Evolutionary conservation across 495 filamentous ascomycete species (phyloP), one percentile per base, ranked within the genome.

Genomic region (Penicillium arizonense): DNA sequence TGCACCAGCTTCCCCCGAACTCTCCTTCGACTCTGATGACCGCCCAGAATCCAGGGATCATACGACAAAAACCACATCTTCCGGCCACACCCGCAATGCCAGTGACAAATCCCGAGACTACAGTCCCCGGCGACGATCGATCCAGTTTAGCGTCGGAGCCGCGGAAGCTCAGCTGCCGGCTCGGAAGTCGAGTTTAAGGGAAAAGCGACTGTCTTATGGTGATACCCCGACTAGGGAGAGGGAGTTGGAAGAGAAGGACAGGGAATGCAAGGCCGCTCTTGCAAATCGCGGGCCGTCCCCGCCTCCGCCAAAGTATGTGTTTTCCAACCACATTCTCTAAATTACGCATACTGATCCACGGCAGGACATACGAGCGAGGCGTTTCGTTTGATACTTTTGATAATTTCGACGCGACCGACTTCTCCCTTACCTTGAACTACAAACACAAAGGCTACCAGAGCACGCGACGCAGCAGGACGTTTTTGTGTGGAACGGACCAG

Each of bases 351-450:
- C 52, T 63, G n/a, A 64, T 33, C 23, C 11, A 46, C 34, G 1
- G 28, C 28, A 79, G 78, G 28, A 78, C 71, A 11, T 82, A 77
- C 51, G 71, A 77, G 38, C 65, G 74, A 23, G 76, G 78, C 62
- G 93, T 98, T 50, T 92, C 88, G 16, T 98, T 98, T 67, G 89
- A 98, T 73, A 97, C 92, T 13, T 91, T 97, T 56, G 87, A 91
- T 52, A 91, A 90, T 57, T 87, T 86, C 53, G 88, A 94, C 64
- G 85, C 90, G 5, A 79, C 79, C 9, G 83, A 89, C 51, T 85
- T 90, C 60, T 89, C 90, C 18, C 84, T 96, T 50, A 95, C 90
- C 3, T 76, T 97, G 32, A 91, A 92, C 61, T 85, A 85, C 50
- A 90, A 91, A 65, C 94, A 97, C 70, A 88, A 87, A 52, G 89